These are phyloP conservation scores for Exophiala sp. DNA, from an alignment of 2,329 filamentous ascomycete genomes.

Conservation along the genomic window DNA sequence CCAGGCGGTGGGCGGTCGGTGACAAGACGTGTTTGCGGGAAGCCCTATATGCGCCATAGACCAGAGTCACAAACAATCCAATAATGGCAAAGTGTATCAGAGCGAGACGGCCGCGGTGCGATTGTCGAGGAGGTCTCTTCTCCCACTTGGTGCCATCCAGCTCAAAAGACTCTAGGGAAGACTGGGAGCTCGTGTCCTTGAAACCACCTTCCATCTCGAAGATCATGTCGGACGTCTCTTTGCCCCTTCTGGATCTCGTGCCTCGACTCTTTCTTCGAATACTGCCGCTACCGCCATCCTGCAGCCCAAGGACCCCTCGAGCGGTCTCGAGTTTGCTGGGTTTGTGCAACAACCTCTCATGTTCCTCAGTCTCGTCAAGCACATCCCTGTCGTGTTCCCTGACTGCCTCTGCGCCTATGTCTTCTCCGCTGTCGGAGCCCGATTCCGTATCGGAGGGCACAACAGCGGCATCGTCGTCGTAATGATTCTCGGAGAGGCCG, in stretches of 20 bases:
- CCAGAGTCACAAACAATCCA: constrained; percentile 50
- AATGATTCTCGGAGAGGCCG: constrained; percentile 23
- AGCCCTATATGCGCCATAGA: constrained; percentile 53
- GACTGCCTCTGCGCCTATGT: constrained; percentile 7
- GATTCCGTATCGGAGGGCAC: constrained; percentile 13
- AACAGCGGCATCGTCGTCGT: constrained; percentile 24
- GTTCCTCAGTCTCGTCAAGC: constrained; percentile 66
- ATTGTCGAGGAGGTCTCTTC: constrained; percentile 29
- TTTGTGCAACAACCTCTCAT: constrained; percentile 44
- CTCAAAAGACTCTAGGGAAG: constrained; percentile 54
- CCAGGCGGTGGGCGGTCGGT: constrained; percentile 22
- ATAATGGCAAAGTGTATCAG: constrained; percentile 38
- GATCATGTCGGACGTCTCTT: constrained; percentile 63
- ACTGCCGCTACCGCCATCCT: constrained; percentile 43
- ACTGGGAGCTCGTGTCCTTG: constrained; percentile 57
- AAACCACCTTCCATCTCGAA: constrained; percentile 82
- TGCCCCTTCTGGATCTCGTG: constrained; percentile 46
- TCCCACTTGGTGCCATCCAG: constrained; percentile 41
- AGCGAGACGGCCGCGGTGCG: constrained; percentile 25
- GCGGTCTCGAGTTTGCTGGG: constrained; percentile 36
- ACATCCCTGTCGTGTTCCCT: constrained; percentile 35
- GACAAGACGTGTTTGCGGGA: constrained; percentile 36
- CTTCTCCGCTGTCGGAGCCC: constrained; percentile 13
- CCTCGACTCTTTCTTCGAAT: constrained; percentile 38
- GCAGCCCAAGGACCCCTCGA: constrained; percentile 39